phyloP scores from a whole-genome alignment of 306 rosid genomes.

The Acacia melanoxylon region DNA sequence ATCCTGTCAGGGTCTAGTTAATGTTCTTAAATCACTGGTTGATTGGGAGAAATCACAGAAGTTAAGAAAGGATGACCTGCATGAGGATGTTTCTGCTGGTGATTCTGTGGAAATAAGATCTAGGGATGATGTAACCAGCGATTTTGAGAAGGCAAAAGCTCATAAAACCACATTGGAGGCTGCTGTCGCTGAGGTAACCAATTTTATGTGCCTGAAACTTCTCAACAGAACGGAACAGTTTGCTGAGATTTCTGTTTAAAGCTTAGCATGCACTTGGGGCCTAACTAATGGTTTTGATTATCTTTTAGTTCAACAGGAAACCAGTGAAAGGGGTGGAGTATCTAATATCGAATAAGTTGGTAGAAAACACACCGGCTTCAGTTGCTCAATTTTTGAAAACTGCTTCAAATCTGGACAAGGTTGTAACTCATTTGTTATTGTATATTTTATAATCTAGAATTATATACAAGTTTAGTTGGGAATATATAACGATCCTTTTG shows the following conservation, averaged over 20 bases:
- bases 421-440: constrained; percentile 36
- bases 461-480: constrained; percentile 31
- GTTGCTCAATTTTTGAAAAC: constrained; percentile 91
- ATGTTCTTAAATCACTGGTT: constrained; percentile 92
- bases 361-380: constrained; percentile 80
- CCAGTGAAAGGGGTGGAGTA: constrained; percentile 84
- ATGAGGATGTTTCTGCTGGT: constrained; percentile 59
- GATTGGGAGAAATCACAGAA: constrained; percentile 90
- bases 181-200: constrained; percentile 75
- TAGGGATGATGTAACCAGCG: constrained; percentile 67
- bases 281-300: constrained; percentile 53
- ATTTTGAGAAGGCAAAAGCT: constrained; percentile 96
- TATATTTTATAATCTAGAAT: constrained; percentile 22
- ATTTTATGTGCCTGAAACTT: constrained; percentile 22
- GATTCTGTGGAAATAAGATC: constrained; percentile 71
- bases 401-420: constrained; percentile 90
- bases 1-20: constrained; percentile 84
- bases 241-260: constrained; percentile 17
- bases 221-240: constrained; percentile 9
- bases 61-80: constrained; percentile 46
- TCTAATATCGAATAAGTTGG: constrained; percentile 83
- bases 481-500: constrained; percentile 27
- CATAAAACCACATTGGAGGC: constrained; percentile 98
- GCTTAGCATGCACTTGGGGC: constrained; percentile 28
- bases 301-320: constrained; percentile 89